A percentile compares a stretch with the other conserved stretches of the same genome.
Conservation (phyloP, 2,329 filamentous ascomycete species). For the Aphanoascus verrucosus region DNA sequence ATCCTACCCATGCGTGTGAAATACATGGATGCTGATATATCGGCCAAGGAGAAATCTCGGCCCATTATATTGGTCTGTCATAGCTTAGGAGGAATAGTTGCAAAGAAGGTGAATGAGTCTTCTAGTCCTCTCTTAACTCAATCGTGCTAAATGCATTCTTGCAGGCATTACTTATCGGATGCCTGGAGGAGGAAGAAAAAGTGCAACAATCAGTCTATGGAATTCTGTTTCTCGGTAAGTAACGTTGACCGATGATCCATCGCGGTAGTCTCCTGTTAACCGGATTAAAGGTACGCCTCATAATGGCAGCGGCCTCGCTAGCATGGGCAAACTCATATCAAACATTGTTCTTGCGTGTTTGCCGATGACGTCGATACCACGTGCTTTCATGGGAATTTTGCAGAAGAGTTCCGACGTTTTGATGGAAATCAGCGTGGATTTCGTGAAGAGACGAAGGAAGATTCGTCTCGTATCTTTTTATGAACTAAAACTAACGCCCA, state of each 20-base stretch:
- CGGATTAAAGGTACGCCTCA: slow-evolving; percentile 24
- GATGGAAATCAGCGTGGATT: slow-evolving; percentile 32
- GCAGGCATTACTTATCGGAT: not conserved
- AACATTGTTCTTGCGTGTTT: not conserved
- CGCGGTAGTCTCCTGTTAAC: too few relatives aligned
- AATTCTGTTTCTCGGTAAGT: slow-evolving; percentile 29
- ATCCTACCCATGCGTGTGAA: too few relatives aligned
- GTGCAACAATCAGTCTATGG: slow-evolving; percentile 22
- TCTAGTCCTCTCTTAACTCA: not conserved
- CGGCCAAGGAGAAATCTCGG: slow-evolving; percentile 10
- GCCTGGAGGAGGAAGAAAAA: not conserved
- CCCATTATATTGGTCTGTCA: slow-evolving; percentile 33
- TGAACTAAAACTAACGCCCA: slow-evolving; percentile 2
- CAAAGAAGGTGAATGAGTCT: slow-evolving; percentile 26
- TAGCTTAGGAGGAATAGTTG: slow-evolving; percentile 28
- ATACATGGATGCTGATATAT: too few relatives aligned
- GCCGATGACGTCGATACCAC: not conserved
- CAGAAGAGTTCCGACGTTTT: slow-evolving; percentile 36
- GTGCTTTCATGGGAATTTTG: slow-evolving; percentile 26
- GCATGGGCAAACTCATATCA: not conserved
- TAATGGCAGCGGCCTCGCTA: slow-evolving; percentile 6
- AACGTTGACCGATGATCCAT: not conserved
- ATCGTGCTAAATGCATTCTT: too few relatives aligned
- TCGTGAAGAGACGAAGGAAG: slow-evolving; percentile 14
- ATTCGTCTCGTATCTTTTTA: slow-evolving; percentile 12